Conservation (phyloP, 2,329 filamentous ascomycete genomes). For the Hymenoscyphus linearis region DNA sequence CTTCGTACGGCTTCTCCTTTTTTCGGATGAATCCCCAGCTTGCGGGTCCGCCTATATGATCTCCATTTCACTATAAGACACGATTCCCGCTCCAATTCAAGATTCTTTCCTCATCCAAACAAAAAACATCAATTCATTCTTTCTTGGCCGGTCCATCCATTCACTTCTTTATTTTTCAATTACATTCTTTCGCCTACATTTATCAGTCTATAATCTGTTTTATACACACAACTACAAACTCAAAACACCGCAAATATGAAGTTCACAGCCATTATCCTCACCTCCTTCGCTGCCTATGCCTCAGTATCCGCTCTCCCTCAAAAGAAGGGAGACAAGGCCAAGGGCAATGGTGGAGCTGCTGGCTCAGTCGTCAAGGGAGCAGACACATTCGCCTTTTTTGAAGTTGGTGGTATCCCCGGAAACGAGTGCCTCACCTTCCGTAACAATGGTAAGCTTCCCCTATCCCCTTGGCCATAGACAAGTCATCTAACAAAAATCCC, state of each 20-base stretch:
- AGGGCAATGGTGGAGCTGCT: not conserved
- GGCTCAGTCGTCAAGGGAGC: slow-evolving; percentile 11
- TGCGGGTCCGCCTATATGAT: not conserved
- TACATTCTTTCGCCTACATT: not conserved
- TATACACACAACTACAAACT: not conserved
- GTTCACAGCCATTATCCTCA: not conserved
- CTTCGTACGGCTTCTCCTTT: not conserved
- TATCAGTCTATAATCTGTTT: not conserved
- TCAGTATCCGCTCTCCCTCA: not conserved
- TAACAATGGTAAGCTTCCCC: slow-evolving; percentile 34
- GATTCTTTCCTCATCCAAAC: not conserved
- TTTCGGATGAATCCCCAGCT: not conserved
- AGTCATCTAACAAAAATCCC: not conserved
- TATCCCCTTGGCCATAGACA: not conserved
- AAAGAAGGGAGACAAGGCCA: not conserved
- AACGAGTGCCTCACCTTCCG: slow-evolving; percentile 36
- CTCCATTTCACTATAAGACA: not conserved
- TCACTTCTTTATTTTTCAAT: not conserved
- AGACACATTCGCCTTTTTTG: slow-evolving; percentile 35
- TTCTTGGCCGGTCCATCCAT: not conserved
- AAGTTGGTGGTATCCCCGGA: slow-evolving; percentile 34
- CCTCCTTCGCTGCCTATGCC: not conserved
- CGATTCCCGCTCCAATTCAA: not conserved
- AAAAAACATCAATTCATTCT: slow-evolving; percentile 1
- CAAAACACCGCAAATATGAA: slow-evolving; percentile 1